These are phyloP conservation scores for Bruguiera sexangula DNA, from an alignment of 345 rosid species.

Conservation along the genomic window DNA sequence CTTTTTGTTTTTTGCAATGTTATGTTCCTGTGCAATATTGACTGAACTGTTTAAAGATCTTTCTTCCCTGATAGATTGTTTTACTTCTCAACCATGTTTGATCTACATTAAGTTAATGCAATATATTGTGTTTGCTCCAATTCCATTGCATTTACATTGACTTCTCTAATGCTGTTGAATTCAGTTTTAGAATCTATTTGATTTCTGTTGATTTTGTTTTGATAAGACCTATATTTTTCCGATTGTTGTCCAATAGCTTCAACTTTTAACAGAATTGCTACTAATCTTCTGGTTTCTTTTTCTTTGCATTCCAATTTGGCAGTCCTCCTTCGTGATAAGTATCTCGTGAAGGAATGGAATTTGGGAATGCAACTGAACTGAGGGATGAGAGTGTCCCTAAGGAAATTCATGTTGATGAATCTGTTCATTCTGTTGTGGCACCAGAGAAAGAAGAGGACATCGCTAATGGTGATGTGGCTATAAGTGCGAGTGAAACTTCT, in stretches of 20 bases:
- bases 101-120: background rate
- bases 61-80: background rate
- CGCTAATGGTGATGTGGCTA: constrained; percentile 19
- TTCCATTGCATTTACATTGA: background rate
- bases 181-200: background rate
- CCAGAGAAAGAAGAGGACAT: constrained; percentile 29
- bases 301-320: constrained; percentile 13
- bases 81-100: constrained; percentile 1
- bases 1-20: background rate
- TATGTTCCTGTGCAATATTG: background rate
- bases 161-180: background rate
- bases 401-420: constrained; percentile 32
- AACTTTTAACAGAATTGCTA: no score
- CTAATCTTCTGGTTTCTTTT: background rate
- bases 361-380: constrained; percentile 33
- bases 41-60: background rate
- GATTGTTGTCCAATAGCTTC: no score
- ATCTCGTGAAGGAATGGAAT: constrained; percentile 47
- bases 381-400: constrained; percentile 36
- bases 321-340: constrained; percentile 13
- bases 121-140: background rate
- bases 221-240: background rate
- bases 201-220: background rate
- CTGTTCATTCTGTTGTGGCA: constrained; percentile 12
- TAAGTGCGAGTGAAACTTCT: constrained; percentile 24